phyloP scores from a whole-genome alignment of 177 flowering plant species.

The Vitis hybrid region DNA sequence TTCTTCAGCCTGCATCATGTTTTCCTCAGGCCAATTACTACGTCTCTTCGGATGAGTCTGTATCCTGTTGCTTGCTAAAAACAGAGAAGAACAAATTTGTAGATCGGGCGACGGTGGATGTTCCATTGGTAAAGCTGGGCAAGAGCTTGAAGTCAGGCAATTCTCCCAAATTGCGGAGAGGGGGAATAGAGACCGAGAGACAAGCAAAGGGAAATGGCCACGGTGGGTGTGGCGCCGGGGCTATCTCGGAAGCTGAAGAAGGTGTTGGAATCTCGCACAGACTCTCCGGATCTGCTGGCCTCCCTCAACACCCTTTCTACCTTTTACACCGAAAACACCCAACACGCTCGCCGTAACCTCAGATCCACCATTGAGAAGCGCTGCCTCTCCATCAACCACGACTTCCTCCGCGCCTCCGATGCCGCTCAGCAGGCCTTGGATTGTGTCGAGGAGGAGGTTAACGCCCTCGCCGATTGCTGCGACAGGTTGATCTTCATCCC shows the following conservation, averaged over 20 bases:
- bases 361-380: conserved; percentile 87
- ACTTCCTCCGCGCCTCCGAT: conserved; percentile 71
- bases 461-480: conserved; percentile 78
- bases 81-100: too few relatives aligned
- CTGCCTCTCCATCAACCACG: conserved; percentile 71
- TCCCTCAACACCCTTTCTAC: conserved; percentile 81
- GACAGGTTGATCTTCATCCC: conserved; percentile 43
- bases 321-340: conserved; percentile 80
- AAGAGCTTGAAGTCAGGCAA: too few relatives aligned
- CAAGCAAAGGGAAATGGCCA: conserved; percentile 26
- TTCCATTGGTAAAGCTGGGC: too few relatives aligned
- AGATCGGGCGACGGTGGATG: too few relatives aligned
- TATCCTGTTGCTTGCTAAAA: too few relatives aligned
- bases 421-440: conserved; percentile 87
- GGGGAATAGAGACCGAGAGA: too few relatives aligned
- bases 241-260: conserved; percentile 78
- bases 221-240: conserved; percentile 65
- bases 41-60: too few relatives aligned
- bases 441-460: conserved; percentile 88
- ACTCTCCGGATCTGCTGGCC: conserved; percentile 73
- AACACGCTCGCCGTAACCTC: conserved; percentile 81
- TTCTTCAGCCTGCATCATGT: too few relatives aligned
- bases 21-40: too few relatives aligned
- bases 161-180: too few relatives aligned
- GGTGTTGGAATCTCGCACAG: conserved; percentile 79